phyloP scores from a whole-genome alignment of 805 yeast genomes.

The Myxozyma sirexii region DNA sequence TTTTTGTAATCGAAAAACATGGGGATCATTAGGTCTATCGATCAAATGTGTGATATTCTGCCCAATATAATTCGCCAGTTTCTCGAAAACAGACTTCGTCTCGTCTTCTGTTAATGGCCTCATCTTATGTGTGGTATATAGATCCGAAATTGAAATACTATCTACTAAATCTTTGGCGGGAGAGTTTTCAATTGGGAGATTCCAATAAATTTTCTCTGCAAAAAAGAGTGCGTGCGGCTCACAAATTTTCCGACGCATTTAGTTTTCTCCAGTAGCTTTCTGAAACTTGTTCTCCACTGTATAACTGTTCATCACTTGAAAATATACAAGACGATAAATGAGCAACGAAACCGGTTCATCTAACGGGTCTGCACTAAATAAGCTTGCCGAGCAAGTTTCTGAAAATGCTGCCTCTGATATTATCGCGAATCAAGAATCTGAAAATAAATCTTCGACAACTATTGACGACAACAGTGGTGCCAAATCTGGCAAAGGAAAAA shows the following conservation, averaged over 20 bases:
- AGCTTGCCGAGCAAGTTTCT: no score
- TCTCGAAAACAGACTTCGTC: conserved; percentile 92
- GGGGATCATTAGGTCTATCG: conserved; percentile 80
- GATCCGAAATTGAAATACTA: no score
- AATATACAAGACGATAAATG: background rate
- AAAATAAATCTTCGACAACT: no score
- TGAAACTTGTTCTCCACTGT: no score
- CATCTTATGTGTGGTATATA: conserved; percentile 52
- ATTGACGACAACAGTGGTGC: background rate
- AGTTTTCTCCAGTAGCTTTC: background rate
- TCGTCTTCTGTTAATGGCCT: conserved; percentile 96
- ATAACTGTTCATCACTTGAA: background rate
- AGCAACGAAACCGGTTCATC: no score
- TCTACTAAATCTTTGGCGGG: no score
- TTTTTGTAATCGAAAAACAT: conserved; percentile 92
- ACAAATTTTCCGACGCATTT: background rate
- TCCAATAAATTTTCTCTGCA: background rate
- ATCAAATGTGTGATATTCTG: conserved; percentile 86
- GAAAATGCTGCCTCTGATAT: no score
- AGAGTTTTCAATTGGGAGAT: conserved; percentile 10
- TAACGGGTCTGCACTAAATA: no score
- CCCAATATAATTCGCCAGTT: conserved; percentile 95
- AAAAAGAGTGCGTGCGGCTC: conserved; percentile 5
- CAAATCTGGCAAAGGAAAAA: background rate
- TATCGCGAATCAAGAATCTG: no score